Evolutionary conservation across 1,284 basidiomycete species (phyloP).

Genomic region (Austroboletus niveus): DNA sequence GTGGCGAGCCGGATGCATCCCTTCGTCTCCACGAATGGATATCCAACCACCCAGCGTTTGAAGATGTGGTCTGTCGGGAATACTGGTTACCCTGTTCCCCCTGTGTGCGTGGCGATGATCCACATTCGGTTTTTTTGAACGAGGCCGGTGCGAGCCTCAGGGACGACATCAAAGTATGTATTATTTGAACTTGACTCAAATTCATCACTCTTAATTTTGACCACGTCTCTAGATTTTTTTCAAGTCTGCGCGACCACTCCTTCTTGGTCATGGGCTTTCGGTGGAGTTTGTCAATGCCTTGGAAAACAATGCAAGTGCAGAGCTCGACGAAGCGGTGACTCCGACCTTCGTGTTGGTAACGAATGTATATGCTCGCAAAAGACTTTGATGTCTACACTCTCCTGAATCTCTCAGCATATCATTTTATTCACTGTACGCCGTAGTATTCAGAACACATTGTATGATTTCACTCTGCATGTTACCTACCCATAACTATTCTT

Average conservation of each 20-base stretch:
- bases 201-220: background rate
- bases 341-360: slow-evolving; percentile 54
- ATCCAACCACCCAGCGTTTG: slow-evolving; percentile 48
- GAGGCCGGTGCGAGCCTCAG: slow-evolving; percentile 37
- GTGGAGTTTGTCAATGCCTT: slow-evolving; percentile 51
- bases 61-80: slow-evolving; percentile 52
- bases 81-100: slow-evolving; percentile 59
- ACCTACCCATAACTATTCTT: slow-evolving; percentile 2
- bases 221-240: slow-evolving; percentile 52
- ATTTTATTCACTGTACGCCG: slow-evolving; percentile 18
- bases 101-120: slow-evolving; percentile 38
- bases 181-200: slow-evolving; percentile 18
- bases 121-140: slow-evolving; percentile 31
- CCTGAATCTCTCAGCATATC: slow-evolving; percentile 5
- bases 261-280: slow-evolving; percentile 59
- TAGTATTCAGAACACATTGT: slow-evolving; percentile 17
- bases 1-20: slow-evolving; percentile 63
- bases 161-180: slow-evolving; percentile 43
- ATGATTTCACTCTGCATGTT: slow-evolving; percentile 17
- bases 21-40: slow-evolving; percentile 54
- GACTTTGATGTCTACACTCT: slow-evolving; percentile 21
- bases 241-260: slow-evolving; percentile 59
- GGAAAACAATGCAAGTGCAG: slow-evolving; percentile 46
- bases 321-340: slow-evolving; percentile 48
- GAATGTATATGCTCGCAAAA: slow-evolving; percentile 59